These are phyloP conservation scores for Suhomyces bokatorum DNA, from an alignment of 1,139 yeast genomes.

Conservation along the genomic window DNA sequence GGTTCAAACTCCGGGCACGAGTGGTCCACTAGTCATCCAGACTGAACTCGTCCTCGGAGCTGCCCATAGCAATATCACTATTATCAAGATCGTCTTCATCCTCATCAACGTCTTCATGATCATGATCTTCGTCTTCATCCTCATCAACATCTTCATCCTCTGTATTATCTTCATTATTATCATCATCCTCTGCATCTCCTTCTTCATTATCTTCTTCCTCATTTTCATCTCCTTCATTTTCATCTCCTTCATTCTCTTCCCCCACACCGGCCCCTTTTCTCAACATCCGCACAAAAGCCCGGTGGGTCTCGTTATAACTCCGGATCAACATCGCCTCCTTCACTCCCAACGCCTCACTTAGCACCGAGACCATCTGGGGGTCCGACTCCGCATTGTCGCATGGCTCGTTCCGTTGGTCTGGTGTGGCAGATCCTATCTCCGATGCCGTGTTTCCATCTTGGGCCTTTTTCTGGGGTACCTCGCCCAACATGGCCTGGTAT, in stretches of 20 bases:
- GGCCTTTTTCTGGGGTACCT: too few relatives aligned
- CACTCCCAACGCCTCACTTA: conserved; percentile 5
- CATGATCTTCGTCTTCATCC: neutral
- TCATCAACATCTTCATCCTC: neutral
- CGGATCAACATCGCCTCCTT: neutral
- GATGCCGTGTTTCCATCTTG: neutral
- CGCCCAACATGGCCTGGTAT: neutral
- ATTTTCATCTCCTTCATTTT: neutral
- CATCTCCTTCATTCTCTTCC: neutral
- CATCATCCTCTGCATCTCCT: neutral
- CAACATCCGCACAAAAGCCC: neutral
- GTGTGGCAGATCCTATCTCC: neutral
- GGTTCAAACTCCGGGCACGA: too few relatives aligned
- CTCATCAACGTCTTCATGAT: neutral
- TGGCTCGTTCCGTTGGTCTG: too few relatives aligned
- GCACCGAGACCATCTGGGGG: neutral
- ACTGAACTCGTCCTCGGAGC: too few relatives aligned
- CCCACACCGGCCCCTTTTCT: neutral
- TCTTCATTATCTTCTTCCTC: neutral
- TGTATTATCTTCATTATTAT: neutral
- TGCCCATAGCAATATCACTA: too few relatives aligned
- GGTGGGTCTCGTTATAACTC: conserved; percentile 3
- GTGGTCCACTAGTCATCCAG: too few relatives aligned
- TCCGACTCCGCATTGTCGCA: neutral
- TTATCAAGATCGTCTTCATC: too few relatives aligned